Conservation (phyloP, 805 yeast genomes). For the Saccharomycopsis synnaedendra region DNA sequence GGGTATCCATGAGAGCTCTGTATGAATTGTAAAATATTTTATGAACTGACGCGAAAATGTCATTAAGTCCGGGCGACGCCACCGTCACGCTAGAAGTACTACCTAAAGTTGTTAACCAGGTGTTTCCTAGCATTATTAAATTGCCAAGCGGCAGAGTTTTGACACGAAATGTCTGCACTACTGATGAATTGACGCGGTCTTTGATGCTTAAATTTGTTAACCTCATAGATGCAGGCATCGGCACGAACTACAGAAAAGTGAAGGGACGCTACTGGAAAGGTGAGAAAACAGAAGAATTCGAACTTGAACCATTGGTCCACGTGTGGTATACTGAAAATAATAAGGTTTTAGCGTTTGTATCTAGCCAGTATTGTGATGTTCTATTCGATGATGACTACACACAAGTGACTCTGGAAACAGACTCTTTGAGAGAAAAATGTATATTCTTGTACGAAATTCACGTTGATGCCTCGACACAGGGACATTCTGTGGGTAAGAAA, state of each 20-base stretch:
- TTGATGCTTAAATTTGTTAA: neutral
- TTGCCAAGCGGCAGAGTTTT: too few species aligned
- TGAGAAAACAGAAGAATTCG: constrained; percentile 6
- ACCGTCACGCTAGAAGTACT: neutral
- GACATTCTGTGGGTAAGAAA: neutral
- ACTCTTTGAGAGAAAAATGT: neutral
- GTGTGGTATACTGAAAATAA: neutral
- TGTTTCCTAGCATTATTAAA: neutral
- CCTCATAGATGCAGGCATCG: constrained; percentile 7
- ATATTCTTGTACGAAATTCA: constrained; percentile 11
- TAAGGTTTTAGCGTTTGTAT: constrained; percentile 5
- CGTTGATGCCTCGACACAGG: neutral
- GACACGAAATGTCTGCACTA: too few species aligned
- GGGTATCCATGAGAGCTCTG: too few species aligned
- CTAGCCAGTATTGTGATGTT: constrained; percentile 3
- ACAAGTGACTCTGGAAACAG: neutral
- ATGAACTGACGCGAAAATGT: neutral
- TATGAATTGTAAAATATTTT: neutral
- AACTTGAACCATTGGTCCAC: constrained; percentile 2
- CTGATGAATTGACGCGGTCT: neutral
- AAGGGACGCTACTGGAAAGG: constrained; percentile 10
- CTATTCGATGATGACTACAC: neutral
- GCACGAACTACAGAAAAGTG: constrained; percentile 1
- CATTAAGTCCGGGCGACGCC: neutral
- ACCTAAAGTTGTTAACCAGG: neutral